These are phyloP conservation scores for Tolypocladium cylindrosporum DNA, from an alignment of 2,329 filamentous ascomycete genomes.

Conservation along the genomic window DNA sequence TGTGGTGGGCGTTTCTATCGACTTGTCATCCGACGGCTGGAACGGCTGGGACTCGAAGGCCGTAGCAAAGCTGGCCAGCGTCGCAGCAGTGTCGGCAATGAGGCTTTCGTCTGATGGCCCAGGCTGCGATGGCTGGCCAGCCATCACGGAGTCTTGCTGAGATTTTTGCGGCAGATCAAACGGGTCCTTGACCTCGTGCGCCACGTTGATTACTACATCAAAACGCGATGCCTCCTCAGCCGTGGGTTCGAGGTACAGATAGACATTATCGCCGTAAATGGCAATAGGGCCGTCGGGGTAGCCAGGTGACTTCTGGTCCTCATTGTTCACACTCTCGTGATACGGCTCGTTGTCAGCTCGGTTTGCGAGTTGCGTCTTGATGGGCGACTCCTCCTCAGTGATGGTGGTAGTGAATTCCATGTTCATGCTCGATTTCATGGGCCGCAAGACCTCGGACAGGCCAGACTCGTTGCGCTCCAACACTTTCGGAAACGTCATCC, in stretches of 20 bases:
- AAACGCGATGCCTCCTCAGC: slow-evolving; percentile 68
- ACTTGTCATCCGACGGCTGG: slow-evolving; percentile 25
- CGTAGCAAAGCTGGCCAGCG: slow-evolving; percentile 47
- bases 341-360: slow-evolving; percentile 45
- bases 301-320: slow-evolving; percentile 70
- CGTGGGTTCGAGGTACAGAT: slow-evolving; percentile 70
- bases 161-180: slow-evolving; percentile 36
- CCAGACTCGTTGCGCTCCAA: slow-evolving; percentile 50
- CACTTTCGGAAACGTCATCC: slow-evolving; percentile 55
- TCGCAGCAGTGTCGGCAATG: slow-evolving; percentile 44
- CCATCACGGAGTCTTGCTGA: slow-evolving; percentile 11
- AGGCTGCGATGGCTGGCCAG: slow-evolving; percentile 15
- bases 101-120: slow-evolving; percentile 29
- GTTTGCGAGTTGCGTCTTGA: slow-evolving; percentile 52
- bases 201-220: slow-evolving; percentile 78
- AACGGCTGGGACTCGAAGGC: slow-evolving; percentile 47
- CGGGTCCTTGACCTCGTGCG: slow-evolving; percentile 70
- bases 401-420: slow-evolving; percentile 32
- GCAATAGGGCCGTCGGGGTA: slow-evolving; percentile 76
- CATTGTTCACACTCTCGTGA: slow-evolving; percentile 60
- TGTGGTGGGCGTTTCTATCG: slow-evolving; percentile 38
- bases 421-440: slow-evolving; percentile 32
- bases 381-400: slow-evolving; percentile 46
- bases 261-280: slow-evolving; percentile 70
- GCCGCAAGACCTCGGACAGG: slow-evolving; percentile 47